These are phyloP conservation scores for Solanum hybrid DNA, from an alignment of 305 asterid species.

Conservation along the genomic window DNA sequence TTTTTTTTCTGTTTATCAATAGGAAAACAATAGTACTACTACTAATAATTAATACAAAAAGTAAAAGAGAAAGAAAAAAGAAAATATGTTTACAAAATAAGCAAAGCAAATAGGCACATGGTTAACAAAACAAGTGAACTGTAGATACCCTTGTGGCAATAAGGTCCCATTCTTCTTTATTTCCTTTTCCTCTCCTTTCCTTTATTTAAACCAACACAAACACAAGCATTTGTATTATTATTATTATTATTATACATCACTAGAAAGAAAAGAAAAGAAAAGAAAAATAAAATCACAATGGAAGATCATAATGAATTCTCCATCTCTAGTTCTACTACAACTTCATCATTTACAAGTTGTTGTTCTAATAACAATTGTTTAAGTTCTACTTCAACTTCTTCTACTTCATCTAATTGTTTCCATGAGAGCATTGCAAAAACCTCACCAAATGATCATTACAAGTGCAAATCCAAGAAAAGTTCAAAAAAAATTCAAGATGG, in stretches of 20 bases:
- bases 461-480: neutral
- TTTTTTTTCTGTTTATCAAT: neutral
- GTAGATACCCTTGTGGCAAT: constrained; percentile 1
- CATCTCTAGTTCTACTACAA: constrained; percentile 1
- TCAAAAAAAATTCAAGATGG: constrained; percentile 20
- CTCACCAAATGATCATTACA: neutral
- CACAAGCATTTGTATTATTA: neutral
- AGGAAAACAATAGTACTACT: neutral
- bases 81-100: neutral
- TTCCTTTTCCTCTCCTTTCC: constrained; percentile 1
- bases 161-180: constrained; percentile 3
- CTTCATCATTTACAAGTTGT: constrained; percentile 2
- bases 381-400: constrained; percentile 1
- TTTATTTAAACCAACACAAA: constrained; percentile 31
- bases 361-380: neutral
- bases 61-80: neutral
- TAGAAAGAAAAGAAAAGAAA: neutral
- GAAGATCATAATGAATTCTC: neutral
- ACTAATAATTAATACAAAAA: neutral
- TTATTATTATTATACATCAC: neutral
- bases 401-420: constrained; percentile 10
- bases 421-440: constrained; percentile 12
- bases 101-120: constrained; percentile 2
- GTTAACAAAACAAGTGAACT: constrained; percentile 12
- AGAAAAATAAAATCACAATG: constrained; percentile 3